Percentiles rank a stretch among this genome's conserved stretches.
phyloP scores from a whole-genome alignment of 2,329 filamentous ascomycete species.

The Colletotrichum trifolii region DNA sequence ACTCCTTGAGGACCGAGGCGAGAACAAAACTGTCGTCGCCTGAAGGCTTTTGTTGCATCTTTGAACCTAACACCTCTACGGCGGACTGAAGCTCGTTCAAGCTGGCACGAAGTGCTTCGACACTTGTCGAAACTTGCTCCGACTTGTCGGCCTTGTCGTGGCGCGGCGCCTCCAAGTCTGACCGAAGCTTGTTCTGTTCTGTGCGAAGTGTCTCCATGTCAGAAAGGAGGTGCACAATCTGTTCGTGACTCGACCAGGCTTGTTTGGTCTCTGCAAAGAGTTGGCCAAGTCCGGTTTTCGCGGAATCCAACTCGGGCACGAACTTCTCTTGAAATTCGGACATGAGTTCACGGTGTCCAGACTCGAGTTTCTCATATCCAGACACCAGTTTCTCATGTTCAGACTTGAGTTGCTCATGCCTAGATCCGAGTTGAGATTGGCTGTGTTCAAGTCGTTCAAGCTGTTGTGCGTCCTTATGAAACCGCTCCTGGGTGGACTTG shows the following conservation, averaged over 20 bases:
- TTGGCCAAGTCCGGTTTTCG: not conserved
- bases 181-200: too few species aligned
- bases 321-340: too few species aligned
- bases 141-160: too few species aligned
- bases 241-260: not conserved
- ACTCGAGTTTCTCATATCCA: too few species aligned
- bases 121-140: too few species aligned
- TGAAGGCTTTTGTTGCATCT: not conserved
- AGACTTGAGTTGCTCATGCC: not conserved
- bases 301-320: not conserved
- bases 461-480: not conserved
- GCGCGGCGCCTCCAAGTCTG: too few species aligned
- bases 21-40: slow-evolving; percentile 16
- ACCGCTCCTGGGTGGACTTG: not conserved
- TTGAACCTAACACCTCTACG: not conserved
- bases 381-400: too few species aligned
- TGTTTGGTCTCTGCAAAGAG: not conserved
- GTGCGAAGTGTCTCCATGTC: not conserved
- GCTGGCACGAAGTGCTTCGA: too few species aligned
- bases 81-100: not conserved
- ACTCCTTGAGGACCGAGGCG: not conserved
- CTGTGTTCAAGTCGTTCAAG: not conserved
- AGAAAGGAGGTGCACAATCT: not conserved
- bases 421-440: not conserved
- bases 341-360: too few species aligned